Evolutionary conservation across 208 protist genomes (phyloP).

Genomic region (Naegleria fowleri): DNA sequence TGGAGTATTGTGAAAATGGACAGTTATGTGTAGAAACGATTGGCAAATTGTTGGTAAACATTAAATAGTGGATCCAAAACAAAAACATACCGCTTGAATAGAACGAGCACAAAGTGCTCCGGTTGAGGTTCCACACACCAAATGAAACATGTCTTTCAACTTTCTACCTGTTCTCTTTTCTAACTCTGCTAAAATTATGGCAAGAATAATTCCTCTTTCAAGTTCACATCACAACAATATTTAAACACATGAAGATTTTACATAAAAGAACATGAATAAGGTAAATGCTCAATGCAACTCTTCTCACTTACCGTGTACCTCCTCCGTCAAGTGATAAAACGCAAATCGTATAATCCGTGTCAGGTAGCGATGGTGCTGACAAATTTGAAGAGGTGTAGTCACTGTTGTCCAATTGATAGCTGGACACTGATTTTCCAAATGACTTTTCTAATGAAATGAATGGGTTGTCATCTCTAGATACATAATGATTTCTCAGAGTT

Average conservation of each 20-base stretch:
- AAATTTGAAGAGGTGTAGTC: too few relatives aligned
- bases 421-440: too few relatives aligned
- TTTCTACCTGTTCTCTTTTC: conserved; percentile 29
- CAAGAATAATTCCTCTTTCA: conserved; percentile 29
- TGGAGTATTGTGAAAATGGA: too few relatives aligned
- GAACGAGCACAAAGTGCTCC: neutral
- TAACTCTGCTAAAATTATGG: conserved; percentile 22
- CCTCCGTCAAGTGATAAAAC: neutral
- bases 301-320: neutral
- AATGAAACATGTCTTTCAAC: conserved; percentile 34
- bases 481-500: neutral
- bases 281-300: conserved; percentile 27
- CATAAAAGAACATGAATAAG: conserved; percentile 15
- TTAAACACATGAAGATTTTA: conserved; percentile 25
- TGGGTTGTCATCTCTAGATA: neutral
- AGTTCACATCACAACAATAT: conserved; percentile 34
- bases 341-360: neutral
- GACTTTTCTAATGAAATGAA: too few relatives aligned
- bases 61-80: too few relatives aligned
- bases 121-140: conserved; percentile 33
- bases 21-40: too few relatives aligned
- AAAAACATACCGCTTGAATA: neutral
- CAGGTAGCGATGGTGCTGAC: too few relatives aligned
- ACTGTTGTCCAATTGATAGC: too few relatives aligned
- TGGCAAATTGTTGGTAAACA: too few relatives aligned